Evolutionary conservation across 768 basidiomycete genomes (phyloP).

Genomic region (Tricholomella constricta): DNA sequence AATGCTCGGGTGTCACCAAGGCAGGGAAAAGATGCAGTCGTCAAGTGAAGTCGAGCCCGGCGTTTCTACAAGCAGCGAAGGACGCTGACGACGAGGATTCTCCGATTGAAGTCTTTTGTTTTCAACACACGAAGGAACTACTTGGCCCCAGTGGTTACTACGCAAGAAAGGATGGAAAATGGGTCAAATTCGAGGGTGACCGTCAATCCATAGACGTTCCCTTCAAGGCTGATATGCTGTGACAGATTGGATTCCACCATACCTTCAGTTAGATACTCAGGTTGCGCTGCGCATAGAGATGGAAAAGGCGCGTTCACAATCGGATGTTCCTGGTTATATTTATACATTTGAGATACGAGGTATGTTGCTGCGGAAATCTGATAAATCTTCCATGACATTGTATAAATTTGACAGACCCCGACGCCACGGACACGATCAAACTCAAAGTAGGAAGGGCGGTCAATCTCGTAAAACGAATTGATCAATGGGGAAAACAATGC

Average conservation of each 20-base stretch:
- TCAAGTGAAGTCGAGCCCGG: slow-evolving; percentile 47
- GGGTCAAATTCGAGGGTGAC: slow-evolving; percentile 62
- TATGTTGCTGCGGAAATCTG: slow-evolving; percentile 27
- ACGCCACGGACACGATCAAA: slow-evolving; percentile 45
- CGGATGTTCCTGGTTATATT: slow-evolving; percentile 75
- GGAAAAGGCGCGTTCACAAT: slow-evolving; percentile 49
- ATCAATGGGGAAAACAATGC: slow-evolving; percentile 84
- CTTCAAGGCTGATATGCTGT: slow-evolving; percentile 11
- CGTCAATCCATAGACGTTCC: neutral
- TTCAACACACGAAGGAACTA: slow-evolving; percentile 62
- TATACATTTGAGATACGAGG: slow-evolving; percentile 82
- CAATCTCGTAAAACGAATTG: slow-evolving; percentile 71
- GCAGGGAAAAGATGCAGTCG: slow-evolving; percentile 63
- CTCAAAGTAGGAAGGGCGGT: slow-evolving; percentile 81
- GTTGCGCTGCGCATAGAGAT: slow-evolving; percentile 49
- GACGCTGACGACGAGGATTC: slow-evolving; percentile 30
- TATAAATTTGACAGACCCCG: slow-evolving; percentile 17
- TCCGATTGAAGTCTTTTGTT: slow-evolving; percentile 54
- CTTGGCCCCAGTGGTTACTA: slow-evolving; percentile 59
- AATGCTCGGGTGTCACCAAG: slow-evolving; percentile 69
- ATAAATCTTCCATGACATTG: neutral
- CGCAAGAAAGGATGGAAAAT: slow-evolving; percentile 48
- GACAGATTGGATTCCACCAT: slow-evolving; percentile 70
- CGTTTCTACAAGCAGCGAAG: slow-evolving; percentile 25
- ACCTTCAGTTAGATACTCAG: slow-evolving; percentile 63